phyloP scores from a whole-genome alignment of 352 stramenopile species.

The Pythium angustatum region DNA sequence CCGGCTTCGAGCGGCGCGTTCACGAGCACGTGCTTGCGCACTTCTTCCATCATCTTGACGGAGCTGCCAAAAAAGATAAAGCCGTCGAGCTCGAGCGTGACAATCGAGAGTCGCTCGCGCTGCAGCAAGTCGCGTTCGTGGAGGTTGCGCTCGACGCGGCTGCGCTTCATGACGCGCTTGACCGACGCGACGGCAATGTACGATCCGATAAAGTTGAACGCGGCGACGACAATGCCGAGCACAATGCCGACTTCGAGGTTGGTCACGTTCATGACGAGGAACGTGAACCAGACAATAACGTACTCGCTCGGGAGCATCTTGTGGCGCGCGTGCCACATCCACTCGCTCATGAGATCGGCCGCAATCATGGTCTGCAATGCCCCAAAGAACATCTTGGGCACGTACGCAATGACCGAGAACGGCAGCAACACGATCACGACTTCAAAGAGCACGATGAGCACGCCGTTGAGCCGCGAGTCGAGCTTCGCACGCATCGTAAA shows the following conservation, averaged over 20 bases:
- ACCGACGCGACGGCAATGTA: conserved; percentile 76
- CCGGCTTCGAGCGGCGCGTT: conserved; percentile 16
- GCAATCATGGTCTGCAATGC: conserved; percentile 97
- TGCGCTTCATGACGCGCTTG: conserved; percentile 78
- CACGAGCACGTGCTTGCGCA: conserved; percentile 81
- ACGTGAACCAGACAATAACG: conserved; percentile 92
- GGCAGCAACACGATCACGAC: conserved; percentile 83
- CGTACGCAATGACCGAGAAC: conserved; percentile 94
- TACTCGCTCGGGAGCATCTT: conserved; percentile 92
- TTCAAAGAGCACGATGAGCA: conserved; percentile 81
- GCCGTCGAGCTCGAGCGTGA: conserved; percentile 82
- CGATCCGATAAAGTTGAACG: conserved; percentile 88
- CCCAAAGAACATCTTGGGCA: conserved; percentile 98
- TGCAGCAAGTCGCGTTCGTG: conserved; percentile 74
- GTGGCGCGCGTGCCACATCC: conserved; percentile 88
- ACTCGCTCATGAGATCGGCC: conserved; percentile 97
- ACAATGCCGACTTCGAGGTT: conserved; percentile 96
- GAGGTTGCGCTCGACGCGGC: conserved; percentile 76
- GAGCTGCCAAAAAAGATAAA: conserved; percentile 89
- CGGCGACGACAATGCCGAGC: conserved; percentile 88
- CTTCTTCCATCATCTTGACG: conserved; percentile 88
- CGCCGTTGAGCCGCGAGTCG: conserved; percentile 65
- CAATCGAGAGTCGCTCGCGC: conserved; percentile 75
- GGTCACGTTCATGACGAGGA: conserved; percentile 92
- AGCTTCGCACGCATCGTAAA: conserved; percentile 83